Base-by-base conservation (phyloP, 305 asterid species). In the Plantago coronopus region DNA sequence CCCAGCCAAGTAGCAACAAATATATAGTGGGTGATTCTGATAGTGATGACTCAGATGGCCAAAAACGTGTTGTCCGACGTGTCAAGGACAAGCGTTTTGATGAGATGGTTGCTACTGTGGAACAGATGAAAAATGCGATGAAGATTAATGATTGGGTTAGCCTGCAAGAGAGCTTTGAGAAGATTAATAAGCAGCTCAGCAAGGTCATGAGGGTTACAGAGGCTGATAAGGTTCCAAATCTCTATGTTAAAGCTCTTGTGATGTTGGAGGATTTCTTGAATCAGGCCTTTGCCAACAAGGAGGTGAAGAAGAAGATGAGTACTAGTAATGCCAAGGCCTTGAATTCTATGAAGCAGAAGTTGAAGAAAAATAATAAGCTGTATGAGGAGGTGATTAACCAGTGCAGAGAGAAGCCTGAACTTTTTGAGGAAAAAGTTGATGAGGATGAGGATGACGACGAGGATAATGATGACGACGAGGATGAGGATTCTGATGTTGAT, bases 251-350 rank as follows among this genome's bases (percentile, higher is more conserved):
- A 75, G 91, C 95, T 64, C 95, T 94, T n/a, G 96, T 94, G 46
- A 85, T 75, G 90, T 51, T 94, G 75, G 96, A 89, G 76, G 96
- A 94, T 63, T 82, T 79, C 74, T 62, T 93, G 78, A 87, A 82
- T 48, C 85, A 85, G 82, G 81, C 97, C 15, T 54, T 82, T 72
- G 88, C 90, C 43, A 93, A 87, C 62, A 93, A 93, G 81, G 97
- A 89, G 79, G 91, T 95, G 0, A 93, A 88, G 84, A 93, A 89
- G 82, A 93, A 87, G 76, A 93, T 93, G 99, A 93, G 97, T 62
- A 85, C 86, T 46, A 93, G 94, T 65, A 89, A 93, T 73, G 95
- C 99, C 0, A 89, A 89, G 82, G 99, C 97, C 48, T 67, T 93
- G 80, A 89, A 93, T 75, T 72, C 97, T 0, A 93, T 89, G 99